Conservation (phyloP, 306 rosid genomes). For the Quercus bicolor region DNA sequence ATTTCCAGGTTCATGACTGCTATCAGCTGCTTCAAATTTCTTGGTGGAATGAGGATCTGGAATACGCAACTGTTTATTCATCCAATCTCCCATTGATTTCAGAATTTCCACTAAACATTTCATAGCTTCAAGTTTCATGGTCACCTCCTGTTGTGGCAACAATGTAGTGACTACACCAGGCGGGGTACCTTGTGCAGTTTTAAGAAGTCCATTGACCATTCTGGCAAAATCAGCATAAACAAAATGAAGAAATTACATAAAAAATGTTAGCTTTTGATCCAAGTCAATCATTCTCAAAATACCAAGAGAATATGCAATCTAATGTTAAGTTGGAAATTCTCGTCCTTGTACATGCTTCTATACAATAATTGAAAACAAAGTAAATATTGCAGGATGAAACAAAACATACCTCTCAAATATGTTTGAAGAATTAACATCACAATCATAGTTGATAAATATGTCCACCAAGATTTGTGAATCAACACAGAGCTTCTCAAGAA, state of each 20-base stretch:
- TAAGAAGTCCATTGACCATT: constrained; percentile 99
- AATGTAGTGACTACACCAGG: constrained; percentile 87
- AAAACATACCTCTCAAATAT: constrained; percentile 90
- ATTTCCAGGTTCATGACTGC: constrained; percentile 46
- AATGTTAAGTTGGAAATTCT: constrained; percentile 19
- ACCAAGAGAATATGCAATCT: neutral
- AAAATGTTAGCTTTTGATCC: constrained; percentile 13
- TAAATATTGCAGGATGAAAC: constrained; percentile 16
- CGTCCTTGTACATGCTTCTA: constrained; percentile 5
- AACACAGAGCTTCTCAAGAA: constrained; percentile 82
- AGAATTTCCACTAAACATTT: constrained; percentile 78
- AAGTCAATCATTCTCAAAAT: constrained; percentile 16
- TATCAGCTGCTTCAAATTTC: constrained; percentile 55
- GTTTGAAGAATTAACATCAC: constrained; percentile 99
- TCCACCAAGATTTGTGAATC: constrained; percentile 98
- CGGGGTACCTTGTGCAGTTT: constrained; percentile 99
- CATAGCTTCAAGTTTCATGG: constrained; percentile 93
- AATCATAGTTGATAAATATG: constrained; percentile 92
- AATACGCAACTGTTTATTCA: constrained; percentile 88
- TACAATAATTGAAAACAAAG: neutral
- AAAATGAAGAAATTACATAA: constrained; percentile 14
- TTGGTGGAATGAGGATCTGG: constrained; percentile 74
- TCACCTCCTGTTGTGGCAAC: constrained; percentile 88
- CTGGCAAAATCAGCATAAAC: constrained; percentile 41
- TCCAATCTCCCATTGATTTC: constrained; percentile 93